phyloP scores from a whole-genome alignment of 1,284 basidiomycete species.

The Pascua sp. region DNA sequence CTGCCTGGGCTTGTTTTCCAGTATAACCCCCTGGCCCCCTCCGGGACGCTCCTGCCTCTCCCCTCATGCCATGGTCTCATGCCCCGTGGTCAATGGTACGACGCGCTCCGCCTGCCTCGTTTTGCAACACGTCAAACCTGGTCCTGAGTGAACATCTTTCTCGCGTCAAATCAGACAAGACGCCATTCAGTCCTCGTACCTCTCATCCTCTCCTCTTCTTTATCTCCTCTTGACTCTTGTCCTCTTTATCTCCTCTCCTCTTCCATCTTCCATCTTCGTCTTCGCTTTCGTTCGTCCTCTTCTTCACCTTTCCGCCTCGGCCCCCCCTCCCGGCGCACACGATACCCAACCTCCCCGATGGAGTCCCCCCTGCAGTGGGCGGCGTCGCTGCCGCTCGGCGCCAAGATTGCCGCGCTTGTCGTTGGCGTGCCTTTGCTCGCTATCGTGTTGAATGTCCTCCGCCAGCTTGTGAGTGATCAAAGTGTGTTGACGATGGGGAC shows the following conservation, averaged over 20 bases:
- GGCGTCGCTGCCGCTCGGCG: slow-evolving; percentile 9
- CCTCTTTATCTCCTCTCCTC: background rate
- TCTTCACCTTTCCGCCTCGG: background rate
- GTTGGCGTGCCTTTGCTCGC: slow-evolving; percentile 41
- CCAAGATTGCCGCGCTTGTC: slow-evolving; percentile 34
- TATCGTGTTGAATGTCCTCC: slow-evolving; percentile 60
- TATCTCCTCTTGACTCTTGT: background rate
- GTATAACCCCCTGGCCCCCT: no score
- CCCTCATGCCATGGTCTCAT: no score
- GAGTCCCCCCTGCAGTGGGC: background rate
- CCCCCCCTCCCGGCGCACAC: slow-evolving; percentile 6
- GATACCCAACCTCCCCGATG: slow-evolving; percentile 51
- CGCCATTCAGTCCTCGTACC: background rate
- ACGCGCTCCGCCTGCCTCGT: no score
- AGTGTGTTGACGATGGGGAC: no score
- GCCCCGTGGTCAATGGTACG: no score
- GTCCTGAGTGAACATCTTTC: no score
- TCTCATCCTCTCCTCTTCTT: background rate
- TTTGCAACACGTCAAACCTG: background rate
- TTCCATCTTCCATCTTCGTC: background rate
- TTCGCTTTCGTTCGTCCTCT: background rate
- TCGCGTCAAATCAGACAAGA: slow-evolving; percentile 12
- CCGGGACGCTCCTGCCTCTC: no score
- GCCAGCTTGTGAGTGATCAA: slow-evolving; percentile 57
- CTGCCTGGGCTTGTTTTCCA: no score